Percentiles rank a stretch among this genome's conserved stretches.
Conservation (phyloP, 2,329 filamentous ascomycete genomes). For the Arthrobotrys megalospora region DNA sequence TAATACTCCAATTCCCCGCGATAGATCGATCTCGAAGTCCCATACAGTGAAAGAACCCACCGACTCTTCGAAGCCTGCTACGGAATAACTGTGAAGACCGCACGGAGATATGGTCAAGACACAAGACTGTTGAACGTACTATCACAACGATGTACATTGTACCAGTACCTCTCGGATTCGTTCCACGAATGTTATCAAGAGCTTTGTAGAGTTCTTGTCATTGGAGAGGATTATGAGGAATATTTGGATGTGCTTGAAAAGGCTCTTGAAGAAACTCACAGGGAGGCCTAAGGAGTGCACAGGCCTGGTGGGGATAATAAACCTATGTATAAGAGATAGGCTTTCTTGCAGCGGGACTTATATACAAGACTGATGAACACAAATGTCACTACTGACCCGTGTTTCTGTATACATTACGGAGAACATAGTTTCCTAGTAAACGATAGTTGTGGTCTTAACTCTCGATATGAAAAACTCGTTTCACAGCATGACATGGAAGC, state of each 20-base stretch:
- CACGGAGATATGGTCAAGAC: not conserved
- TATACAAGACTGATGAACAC: too few relatives aligned
- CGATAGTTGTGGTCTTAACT: too few relatives aligned
- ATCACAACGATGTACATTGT: not conserved
- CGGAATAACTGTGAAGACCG: not conserved
- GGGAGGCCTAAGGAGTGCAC: not conserved
- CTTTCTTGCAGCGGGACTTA: too few relatives aligned
- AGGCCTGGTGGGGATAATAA: too few relatives aligned
- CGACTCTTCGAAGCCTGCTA: slow-evolving; percentile 8
- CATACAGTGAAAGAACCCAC: not conserved
- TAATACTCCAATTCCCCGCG: not conserved
- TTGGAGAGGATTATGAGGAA: not conserved
- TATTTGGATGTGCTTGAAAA: not conserved
- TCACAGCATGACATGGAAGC: too few relatives aligned
- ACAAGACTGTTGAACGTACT: not conserved
- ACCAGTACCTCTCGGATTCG: not conserved
- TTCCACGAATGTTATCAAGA: not conserved
- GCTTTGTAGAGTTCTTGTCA: not conserved
- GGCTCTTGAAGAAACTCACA: not conserved
- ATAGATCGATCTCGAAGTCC: not conserved
- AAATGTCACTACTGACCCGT: too few relatives aligned
- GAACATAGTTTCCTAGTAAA: too few relatives aligned
- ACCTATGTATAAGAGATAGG: too few relatives aligned
- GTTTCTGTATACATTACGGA: too few relatives aligned
- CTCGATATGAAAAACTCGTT: too few relatives aligned